Evolutionary conservation across 2,329 filamentous ascomycete species (phyloP).

Genomic region (Neonectria ditissima): DNA sequence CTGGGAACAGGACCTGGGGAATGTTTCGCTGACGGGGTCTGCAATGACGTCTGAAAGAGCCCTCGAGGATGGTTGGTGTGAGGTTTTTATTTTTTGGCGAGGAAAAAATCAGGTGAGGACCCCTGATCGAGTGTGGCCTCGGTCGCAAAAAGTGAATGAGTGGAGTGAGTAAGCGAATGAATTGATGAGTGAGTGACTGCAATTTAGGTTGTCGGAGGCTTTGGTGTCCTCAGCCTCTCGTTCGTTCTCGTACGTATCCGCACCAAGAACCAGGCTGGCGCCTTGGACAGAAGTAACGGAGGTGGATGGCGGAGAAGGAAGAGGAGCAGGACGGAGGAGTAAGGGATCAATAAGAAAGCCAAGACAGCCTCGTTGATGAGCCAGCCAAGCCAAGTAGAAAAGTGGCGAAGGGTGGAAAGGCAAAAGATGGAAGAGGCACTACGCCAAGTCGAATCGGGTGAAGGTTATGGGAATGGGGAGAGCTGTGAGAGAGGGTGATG

Average conservation of each 20-base stretch:
- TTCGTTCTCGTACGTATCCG: neutral
- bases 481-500: neutral
- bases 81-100: neutral
- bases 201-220: neutral
- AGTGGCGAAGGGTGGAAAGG: slow-evolving; percentile 7
- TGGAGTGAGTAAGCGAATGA: neutral
- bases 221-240: neutral
- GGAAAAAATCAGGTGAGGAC: neutral
- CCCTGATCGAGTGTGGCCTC: neutral
- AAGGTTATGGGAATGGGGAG: neutral
- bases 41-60: neutral
- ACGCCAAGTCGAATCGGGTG: neutral
- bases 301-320: neutral
- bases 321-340: neutral
- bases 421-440: neutral
- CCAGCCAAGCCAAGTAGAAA: slow-evolving; percentile 1
- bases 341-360: neutral
- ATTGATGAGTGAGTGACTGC: neutral
- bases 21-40: neutral
- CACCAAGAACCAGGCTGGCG: neutral
- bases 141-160: neutral
- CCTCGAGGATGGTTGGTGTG: slow-evolving; percentile 2
- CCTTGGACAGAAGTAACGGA: neutral
- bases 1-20: slow-evolving; percentile 1
- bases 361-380: slow-evolving; percentile 1